Conservation (phyloP, 305 asterid genomes). For the Coffea humblotiana region DNA sequence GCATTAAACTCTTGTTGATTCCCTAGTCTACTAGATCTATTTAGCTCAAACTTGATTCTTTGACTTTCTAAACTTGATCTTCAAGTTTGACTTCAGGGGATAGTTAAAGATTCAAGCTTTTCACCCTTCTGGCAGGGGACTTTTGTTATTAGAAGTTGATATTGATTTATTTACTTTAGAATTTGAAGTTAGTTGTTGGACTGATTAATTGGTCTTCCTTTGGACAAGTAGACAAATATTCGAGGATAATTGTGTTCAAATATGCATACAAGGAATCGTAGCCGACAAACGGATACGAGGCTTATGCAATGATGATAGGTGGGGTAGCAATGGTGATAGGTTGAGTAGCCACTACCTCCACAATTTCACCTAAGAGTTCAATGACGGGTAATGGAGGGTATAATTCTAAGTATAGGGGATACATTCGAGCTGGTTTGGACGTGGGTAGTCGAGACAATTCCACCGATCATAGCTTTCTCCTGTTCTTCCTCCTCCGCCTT, state of each 20-base stretch:
- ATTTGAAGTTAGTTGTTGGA: slow-evolving; percentile 7
- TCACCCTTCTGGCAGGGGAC: neutral
- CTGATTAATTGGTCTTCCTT: neutral
- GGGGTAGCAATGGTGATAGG: slow-evolving; percentile 11
- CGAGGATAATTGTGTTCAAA: slow-evolving; percentile 11
- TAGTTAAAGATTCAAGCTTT: slow-evolving; percentile 3
- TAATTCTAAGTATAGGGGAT: slow-evolving; percentile 51
- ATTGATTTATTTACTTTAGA: neutral
- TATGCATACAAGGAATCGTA: slow-evolving; percentile 78
- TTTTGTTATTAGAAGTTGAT: neutral
- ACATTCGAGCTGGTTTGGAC: slow-evolving; percentile 50
- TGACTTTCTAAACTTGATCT: neutral
- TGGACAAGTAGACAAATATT: neutral
- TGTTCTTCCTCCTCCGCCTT: slow-evolving; percentile 15
- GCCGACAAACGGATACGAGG: slow-evolving; percentile 74
- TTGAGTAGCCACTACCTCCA: slow-evolving; percentile 33
- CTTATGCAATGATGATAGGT: slow-evolving; percentile 57
- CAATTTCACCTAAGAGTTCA: slow-evolving; percentile 63
- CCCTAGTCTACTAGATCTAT: slow-evolving; percentile 24
- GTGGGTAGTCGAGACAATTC: slow-evolving; percentile 62
- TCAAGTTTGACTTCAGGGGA: slow-evolving; percentile 21
- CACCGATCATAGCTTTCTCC: slow-evolving; percentile 33
- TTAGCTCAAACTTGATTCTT: slow-evolving; percentile 12
- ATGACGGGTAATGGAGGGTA: slow-evolving; percentile 58
- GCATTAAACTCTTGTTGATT: slow-evolving; percentile 3